These are phyloP conservation scores for Verruconis gallopava DNA, from an alignment of 2,329 filamentous ascomycete species.

Conservation along the genomic window DNA sequence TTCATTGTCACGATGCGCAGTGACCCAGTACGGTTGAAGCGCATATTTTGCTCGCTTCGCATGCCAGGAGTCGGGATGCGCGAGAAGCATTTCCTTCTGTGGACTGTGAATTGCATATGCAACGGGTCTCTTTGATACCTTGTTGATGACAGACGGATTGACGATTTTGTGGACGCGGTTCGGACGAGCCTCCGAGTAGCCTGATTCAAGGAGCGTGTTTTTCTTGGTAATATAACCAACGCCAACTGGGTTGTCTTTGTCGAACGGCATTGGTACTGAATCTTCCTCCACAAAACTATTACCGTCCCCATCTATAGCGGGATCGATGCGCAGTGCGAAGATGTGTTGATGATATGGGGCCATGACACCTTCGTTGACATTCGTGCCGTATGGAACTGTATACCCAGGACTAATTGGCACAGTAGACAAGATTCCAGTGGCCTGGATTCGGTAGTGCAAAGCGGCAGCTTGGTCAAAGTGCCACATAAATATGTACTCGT, in stretches of 20 bases:
- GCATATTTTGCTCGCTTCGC: conserved; percentile 35
- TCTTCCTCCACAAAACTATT: conserved; percentile 45
- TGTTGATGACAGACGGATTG: conserved; percentile 34
- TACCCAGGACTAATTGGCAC: conserved; percentile 37
- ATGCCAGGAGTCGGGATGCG: conserved; percentile 32
- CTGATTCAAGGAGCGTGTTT: conserved; percentile 38
- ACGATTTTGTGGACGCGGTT: conserved; percentile 44
- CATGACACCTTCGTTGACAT: conserved; percentile 50
- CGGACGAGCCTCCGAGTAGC: conserved; percentile 31
- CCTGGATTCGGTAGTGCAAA: conserved; percentile 36
- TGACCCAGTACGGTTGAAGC: conserved; percentile 42
- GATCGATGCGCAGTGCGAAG: conserved; percentile 52
- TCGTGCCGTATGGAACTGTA: conserved; percentile 39
- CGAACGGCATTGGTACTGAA: conserved; percentile 35
- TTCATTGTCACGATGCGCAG: conserved; percentile 39
- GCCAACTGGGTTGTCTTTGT: conserved; percentile 46
- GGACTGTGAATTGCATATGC: conserved; percentile 36
- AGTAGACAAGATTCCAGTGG: conserved; percentile 52
- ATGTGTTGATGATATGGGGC: conserved; percentile 61
- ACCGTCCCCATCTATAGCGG: conserved; percentile 43
- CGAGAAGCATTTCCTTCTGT: conserved; percentile 38
- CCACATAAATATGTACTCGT: conserved; percentile 56
- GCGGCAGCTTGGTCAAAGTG: conserved; percentile 39
- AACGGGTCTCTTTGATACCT: conserved; percentile 31
- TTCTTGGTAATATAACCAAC: conserved; percentile 45